A percentile compares a stretch with the other conserved stretches of the same genome.
Evolutionary conservation across 73 alveolate species (phyloP).

Genomic region (Paramecium sexaurelia): DNA sequence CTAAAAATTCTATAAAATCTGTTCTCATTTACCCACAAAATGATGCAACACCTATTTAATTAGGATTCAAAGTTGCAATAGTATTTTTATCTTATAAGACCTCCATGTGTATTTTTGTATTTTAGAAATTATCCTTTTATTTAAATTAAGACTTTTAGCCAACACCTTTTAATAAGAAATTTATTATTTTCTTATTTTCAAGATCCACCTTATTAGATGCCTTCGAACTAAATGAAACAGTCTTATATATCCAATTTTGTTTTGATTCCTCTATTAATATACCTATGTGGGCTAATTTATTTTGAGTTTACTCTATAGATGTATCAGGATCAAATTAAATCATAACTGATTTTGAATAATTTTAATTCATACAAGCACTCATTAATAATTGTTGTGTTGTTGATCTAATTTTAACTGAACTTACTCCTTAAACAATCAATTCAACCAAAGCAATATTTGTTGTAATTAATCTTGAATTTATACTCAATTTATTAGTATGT

Average conservation of each 20-base stretch:
- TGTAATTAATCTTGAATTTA: neutral
- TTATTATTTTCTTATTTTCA: neutral
- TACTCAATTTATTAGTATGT: neutral
- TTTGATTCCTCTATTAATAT: neutral
- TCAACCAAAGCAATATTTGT: neutral
- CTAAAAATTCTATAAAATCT: neutral
- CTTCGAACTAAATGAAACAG: neutral
- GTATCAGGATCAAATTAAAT: neutral
- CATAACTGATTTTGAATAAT: neutral
- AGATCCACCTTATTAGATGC: neutral
- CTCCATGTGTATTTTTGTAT: neutral
- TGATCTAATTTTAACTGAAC: neutral
- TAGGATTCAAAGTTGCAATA: neutral
- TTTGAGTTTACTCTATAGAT: neutral
- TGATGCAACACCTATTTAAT: neutral
- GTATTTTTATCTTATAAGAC: neutral
- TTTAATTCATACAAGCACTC: neutral
- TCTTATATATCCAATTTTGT: neutral
- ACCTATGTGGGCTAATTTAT: neutral
- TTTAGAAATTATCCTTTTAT: neutral
- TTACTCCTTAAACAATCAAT: neutral
- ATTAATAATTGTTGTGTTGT: neutral
- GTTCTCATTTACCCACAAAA: neutral
- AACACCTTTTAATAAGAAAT: neutral
- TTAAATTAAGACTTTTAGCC: neutral